Evolutionary conservation across 1,139 yeast genomes (phyloP).

Genomic region (Nakaseomyces nivariensis): DNA sequence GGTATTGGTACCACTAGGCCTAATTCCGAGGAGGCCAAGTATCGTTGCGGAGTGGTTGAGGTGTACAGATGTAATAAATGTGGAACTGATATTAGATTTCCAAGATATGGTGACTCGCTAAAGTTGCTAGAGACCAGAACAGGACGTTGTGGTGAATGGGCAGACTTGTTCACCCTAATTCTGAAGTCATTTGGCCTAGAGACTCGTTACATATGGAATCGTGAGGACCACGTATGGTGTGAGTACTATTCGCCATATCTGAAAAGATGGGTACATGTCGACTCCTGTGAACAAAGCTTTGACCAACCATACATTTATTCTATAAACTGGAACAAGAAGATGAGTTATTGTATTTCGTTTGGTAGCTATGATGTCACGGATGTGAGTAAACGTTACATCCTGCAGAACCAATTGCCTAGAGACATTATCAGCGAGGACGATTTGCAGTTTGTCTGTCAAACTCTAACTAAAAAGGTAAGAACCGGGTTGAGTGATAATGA

Average conservation of each 20-base stretch:
- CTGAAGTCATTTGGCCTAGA: conserved; percentile 57
- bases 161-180: conserved; percentile 66
- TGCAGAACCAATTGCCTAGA: conserved; percentile 44
- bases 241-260: conserved; percentile 62
- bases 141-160: conserved; percentile 97
- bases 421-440: conserved; percentile 35
- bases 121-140: conserved; percentile 48
- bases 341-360: conserved; percentile 78
- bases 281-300: conserved; percentile 77
- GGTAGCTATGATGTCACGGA: conserved; percentile 54
- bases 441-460: conserved; percentile 33
- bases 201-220: conserved; percentile 71
- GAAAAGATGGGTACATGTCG: conserved; percentile 77
- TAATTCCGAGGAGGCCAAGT: conserved; percentile 33
- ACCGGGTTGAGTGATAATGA: conserved; percentile 28
- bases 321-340: conserved; percentile 84
- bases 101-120: conserved; percentile 63
- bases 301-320: conserved; percentile 74
- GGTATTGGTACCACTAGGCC: conserved; percentile 33
- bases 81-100: conserved; percentile 42
- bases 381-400: conserved; percentile 60
- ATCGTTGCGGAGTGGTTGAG: conserved; percentile 47
- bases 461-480: conserved; percentile 36
- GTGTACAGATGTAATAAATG: conserved; percentile 52
- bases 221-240: conserved; percentile 95